Evolutionary conservation across 139 green algal genomes (phyloP).

Genomic region (Chlamydomonas eustigma): DNA sequence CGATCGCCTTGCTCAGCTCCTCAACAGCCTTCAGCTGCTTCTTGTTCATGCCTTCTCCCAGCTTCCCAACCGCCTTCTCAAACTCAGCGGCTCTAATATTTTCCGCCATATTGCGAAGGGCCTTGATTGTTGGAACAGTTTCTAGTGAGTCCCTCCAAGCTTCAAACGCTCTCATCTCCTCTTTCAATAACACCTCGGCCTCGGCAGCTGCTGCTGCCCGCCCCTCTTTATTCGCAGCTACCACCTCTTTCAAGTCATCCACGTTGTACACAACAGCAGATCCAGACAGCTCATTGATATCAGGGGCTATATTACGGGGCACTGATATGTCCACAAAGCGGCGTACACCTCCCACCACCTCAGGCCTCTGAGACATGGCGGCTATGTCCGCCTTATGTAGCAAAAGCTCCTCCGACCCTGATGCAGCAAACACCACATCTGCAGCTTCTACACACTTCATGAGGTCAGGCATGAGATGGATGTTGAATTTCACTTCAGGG

Average conservation of each 20-base stretch:
- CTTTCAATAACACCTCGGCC: conserved; percentile 52
- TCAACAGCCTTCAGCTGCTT: conserved; percentile 95
- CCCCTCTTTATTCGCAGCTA: conserved; percentile 3
- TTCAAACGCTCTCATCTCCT: conserved; percentile 90
- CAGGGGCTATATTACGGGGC: conserved; percentile 88
- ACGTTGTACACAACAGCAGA: conserved; percentile 93
- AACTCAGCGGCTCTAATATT: conserved; percentile 83
- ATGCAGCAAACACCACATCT: conserved; percentile 94
- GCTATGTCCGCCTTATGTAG: conserved; percentile 66
- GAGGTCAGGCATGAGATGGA: conserved; percentile 91
- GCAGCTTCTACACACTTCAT: conserved; percentile 70
- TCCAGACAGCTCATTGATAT: conserved; percentile 68
- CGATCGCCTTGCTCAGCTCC: conserved; percentile 88
- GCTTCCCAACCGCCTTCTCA: conserved; percentile 84
- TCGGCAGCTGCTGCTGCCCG: conserved; percentile 39
- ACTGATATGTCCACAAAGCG: conserved; percentile 98
- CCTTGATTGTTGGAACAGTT: conserved; percentile 99
- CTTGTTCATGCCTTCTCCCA: conserved; percentile 91
- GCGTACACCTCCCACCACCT: conserved; percentile 76
- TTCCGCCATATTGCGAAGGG: conserved; percentile 90
- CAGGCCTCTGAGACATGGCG: conserved; percentile 49
- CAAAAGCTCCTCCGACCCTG: conserved; percentile 80
- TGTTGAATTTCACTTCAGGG: conserved; percentile 90
- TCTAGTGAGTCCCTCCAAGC: conserved; percentile 95
- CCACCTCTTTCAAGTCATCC: conserved; percentile 90